Evolutionary conservation across 192 early-diverging fungal species (phyloP), one percentile per base, ranked within the genome.

Genomic region (Coemansia sp.): DNA sequence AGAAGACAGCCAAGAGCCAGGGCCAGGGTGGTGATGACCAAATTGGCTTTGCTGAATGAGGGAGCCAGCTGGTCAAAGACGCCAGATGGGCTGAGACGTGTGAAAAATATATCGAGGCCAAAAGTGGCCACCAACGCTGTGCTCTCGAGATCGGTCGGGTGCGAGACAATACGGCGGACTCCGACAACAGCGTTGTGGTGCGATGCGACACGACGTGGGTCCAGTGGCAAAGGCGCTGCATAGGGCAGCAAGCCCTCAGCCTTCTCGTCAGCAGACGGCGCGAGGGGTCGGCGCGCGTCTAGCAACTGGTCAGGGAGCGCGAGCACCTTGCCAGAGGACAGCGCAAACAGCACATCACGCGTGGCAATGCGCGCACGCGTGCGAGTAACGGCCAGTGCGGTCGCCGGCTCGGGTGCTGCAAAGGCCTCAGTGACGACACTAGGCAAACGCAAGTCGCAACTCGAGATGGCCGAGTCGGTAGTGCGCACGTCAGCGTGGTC

Each of bases 11-110:
- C 90, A 14, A 85, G 82, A 0, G 86, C 73, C 58, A 99, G 81
- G 14, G 82, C 88, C n/a, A 89, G 82, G 28, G 96, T 90, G 0
- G 96, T 97, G 61, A 84, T 69, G 49, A 96, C 73, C 70, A 99
- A 76, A 58, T 89, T 88, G 18, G 81, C 73, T 65, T 96, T 95
- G 70, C 86, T 93, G 80, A 99, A 99, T 60, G 91, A 88, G 70
- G 95, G 91, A 74, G 89, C 90, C 61, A 99, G 76, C 52, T 92
- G 84, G 80, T 99, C 97, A 81, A 99, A 99, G 6, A 88, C 86
- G 64, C 92, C 91, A 51, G 89, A 91, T 21, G 97, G 96, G 49
- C 86, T 88, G 26, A 87, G 81, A 41, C 89, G 87, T 5, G 88
- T 90, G 59, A 91, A 89, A 84, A 94, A 99, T 54, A 96, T 57